Base-by-base conservation (phyloP, 1,284 basidiomycete genomes). In the Ganoderma multipileum region DNA sequence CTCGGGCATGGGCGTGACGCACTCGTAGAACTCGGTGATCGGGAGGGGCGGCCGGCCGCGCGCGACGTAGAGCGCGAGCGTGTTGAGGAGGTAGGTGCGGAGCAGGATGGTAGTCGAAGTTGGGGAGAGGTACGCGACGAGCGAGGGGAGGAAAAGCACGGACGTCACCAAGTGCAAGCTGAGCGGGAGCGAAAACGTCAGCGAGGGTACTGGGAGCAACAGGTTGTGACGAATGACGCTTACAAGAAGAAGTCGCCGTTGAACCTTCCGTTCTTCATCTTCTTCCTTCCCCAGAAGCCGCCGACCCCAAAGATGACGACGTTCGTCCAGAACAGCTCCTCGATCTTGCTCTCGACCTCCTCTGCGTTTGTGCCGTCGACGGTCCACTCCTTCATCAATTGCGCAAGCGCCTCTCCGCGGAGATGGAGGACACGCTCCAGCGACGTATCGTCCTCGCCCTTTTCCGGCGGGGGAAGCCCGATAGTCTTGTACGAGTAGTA, bases 361-460 rank as follows among this genome's bases (percentile, higher is more conserved):
- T 78, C 77, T 2, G 79, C 68, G 11, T 76, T 77, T 3, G 71
- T 71, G 77, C 81, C 75, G 54, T 81, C 79, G 8, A 85, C 79
- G 18, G 77, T 79, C 91, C 89, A 92, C 71, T 83, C 80, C 5
- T 81, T 76, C 14, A 84, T 84, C 64, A 87, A 82, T 23, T 82
- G 77, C 9, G 79, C 75, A 14, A 91, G 76, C 7, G 80, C 76
- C 3, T 81, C 76, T 0, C 84, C 82, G 23, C 71, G 67, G 2
- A 70, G 54, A 16, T 69, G 61, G 11, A 73, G 47, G 12, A 82
- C 76, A n/a, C 80, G 79, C 20, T 76, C 70, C 20, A 86, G 67
- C 0, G 76, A 73, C 9, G 76, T 74, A 0, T 72, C 64, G 30
- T 75, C 77, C 30, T 77, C 64, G 41, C 61, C 69, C 9, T 76